Evolutionary conservation across 108 stramenopile species (phyloP).

Genomic region (Pseudonitzschia pungens): DNA sequence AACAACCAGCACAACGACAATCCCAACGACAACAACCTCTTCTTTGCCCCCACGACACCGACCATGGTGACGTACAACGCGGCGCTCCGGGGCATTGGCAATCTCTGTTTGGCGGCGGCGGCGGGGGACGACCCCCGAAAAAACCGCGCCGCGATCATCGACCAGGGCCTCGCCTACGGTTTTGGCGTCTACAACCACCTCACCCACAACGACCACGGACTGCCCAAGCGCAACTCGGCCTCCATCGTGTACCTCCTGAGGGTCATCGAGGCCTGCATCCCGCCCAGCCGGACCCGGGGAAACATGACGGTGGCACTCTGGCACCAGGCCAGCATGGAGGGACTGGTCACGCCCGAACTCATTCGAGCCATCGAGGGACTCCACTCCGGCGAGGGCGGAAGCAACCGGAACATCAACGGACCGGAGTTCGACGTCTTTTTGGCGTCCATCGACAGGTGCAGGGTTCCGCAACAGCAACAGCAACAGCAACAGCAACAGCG

Average conservation of each 20-base stretch:
- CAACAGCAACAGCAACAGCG: no score
- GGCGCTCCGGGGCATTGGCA: slow-evolving; percentile 49
- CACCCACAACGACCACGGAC: slow-evolving; percentile 31
- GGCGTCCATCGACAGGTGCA: slow-evolving; percentile 16
- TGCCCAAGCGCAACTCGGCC: slow-evolving; percentile 58
- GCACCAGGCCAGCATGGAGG: slow-evolving; percentile 54
- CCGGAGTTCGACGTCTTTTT: slow-evolving; percentile 32
- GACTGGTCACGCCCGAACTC: slow-evolving; percentile 54
- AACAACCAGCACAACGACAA: slow-evolving; percentile 31
- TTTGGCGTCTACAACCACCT: slow-evolving; percentile 49
- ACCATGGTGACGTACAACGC: slow-evolving; percentile 74
- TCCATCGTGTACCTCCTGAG: slow-evolving; percentile 48
- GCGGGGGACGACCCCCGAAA: slow-evolving; percentile 33
- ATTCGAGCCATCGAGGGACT: slow-evolving; percentile 38
- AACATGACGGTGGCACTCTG: slow-evolving; percentile 72
- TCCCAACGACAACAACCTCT: slow-evolving; percentile 20
- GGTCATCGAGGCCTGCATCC: slow-evolving; percentile 50
- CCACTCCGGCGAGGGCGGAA: slow-evolving; percentile 13
- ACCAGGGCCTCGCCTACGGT: slow-evolving; percentile 51
- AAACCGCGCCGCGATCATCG: slow-evolving; percentile 18
- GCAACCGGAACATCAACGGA: no score
- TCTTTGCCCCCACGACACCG: slow-evolving; percentile 35
- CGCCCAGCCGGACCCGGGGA: slow-evolving; percentile 57
- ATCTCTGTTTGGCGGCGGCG: slow-evolving; percentile 13
- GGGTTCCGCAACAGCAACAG: neutral